Evolutionary conservation across 2,329 filamentous ascomycete genomes (phyloP).

Genomic region (Truncatella angustata): DNA sequence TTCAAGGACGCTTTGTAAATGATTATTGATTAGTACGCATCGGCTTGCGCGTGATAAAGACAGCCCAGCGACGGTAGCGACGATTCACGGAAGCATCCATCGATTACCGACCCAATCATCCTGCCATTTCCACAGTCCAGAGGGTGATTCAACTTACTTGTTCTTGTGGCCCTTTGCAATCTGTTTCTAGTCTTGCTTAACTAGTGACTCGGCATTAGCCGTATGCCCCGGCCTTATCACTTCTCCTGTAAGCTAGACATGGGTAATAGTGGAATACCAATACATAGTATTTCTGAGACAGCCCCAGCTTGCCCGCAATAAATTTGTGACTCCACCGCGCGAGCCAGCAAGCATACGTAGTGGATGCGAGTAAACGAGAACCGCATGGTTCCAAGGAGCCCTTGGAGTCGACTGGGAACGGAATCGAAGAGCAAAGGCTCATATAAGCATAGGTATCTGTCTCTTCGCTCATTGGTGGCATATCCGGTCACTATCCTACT

Average conservation of each 20-base stretch:
- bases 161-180: background rate
- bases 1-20: background rate
- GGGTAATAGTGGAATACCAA: background rate
- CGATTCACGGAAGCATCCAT: background rate
- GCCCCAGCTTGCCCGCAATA: too few species aligned
- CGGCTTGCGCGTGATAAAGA: background rate
- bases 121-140: background rate
- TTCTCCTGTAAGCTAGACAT: background rate
- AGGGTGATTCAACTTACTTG: background rate
- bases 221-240: background rate
- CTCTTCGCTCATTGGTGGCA: background rate
- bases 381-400: background rate
- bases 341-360: background rate
- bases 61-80: background rate
- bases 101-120: background rate
- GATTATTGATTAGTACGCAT: background rate
- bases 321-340: too few species aligned
- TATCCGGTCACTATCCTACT: background rate
- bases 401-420: background rate
- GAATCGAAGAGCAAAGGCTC: background rate
- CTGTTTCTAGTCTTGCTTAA: background rate
- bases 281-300: background rate
- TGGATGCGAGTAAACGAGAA: background rate
- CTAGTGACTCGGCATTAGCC: background rate
- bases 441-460: background rate